These are phyloP conservation scores for Yamadazyma kitorensis DNA, from an alignment of 805 yeast species.

Conservation along the genomic window DNA sequence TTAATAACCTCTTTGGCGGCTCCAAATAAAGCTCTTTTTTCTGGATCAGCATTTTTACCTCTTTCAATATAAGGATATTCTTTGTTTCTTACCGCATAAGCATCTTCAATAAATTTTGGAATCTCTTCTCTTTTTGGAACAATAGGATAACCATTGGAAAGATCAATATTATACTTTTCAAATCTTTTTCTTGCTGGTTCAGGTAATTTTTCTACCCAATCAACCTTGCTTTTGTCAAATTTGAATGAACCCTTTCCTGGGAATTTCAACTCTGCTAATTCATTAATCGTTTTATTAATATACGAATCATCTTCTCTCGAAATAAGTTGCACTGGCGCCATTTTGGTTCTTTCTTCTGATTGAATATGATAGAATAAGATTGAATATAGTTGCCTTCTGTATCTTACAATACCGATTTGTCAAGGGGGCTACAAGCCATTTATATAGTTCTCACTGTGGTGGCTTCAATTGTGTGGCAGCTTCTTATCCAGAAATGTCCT, in stretches of 20 bases:
- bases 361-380: no score
- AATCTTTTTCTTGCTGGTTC: conserved; percentile 20
- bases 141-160: conserved; percentile 26
- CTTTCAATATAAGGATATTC: conserved; percentile 24
- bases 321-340: conserved; percentile 13
- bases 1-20: conserved; percentile 28
- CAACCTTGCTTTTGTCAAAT: conserved; percentile 3
- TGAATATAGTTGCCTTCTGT: no score
- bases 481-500: no score
- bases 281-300: conserved; percentile 10
- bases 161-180: conserved; percentile 23
- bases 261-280: conserved; percentile 10
- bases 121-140: conserved; percentile 19
- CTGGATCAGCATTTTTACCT: conserved; percentile 30
- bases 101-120: conserved; percentile 30
- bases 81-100: conserved; percentile 20
- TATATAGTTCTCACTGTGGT: no score
- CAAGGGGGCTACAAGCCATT: no score
- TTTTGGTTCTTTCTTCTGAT: conserved; percentile 3
- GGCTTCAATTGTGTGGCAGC: no score
- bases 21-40: conserved; percentile 26
- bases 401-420: no score
- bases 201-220: conserved; percentile 20
- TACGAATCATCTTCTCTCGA: not conserved
- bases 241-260: conserved; percentile 7